These are phyloP conservation scores for Neobulgaria alba DNA, from an alignment of 2,329 filamentous ascomycete genomes.

Conservation along the genomic window DNA sequence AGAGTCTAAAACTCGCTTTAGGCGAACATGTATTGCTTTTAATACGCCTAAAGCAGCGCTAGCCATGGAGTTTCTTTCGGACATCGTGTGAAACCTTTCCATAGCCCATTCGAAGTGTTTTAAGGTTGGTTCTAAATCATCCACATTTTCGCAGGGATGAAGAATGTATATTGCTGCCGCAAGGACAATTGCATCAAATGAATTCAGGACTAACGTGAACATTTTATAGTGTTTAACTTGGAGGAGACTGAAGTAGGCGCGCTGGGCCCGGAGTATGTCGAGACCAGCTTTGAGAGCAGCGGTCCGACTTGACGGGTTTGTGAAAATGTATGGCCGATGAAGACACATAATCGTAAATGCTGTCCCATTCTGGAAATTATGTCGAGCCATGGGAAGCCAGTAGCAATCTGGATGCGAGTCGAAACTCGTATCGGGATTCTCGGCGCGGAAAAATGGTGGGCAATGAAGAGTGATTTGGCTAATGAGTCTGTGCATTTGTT, in stretches of 20 bases:
- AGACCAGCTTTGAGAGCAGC: conserved; percentile 49
- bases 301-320: conserved; percentile 42
- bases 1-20: conserved; percentile 37
- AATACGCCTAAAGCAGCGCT: conserved; percentile 46
- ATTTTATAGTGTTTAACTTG: conserved; percentile 44
- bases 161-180: conserved; percentile 53
- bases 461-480: conserved; percentile 39
- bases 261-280: conserved; percentile 46
- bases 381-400: conserved; percentile 44
- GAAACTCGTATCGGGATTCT: conserved; percentile 49
- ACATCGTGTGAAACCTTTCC: conserved; percentile 49
- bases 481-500: conserved; percentile 44
- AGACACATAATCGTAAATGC: conserved; percentile 50
- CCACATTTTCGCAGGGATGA: conserved; percentile 46
- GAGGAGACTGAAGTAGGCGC: conserved; percentile 40
- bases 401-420: conserved; percentile 43
- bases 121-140: conserved; percentile 37
- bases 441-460: conserved; percentile 44
- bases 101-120: conserved; percentile 53
- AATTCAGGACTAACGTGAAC: conserved; percentile 51
- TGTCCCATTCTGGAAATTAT: conserved; percentile 37
- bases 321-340: conserved; percentile 55
- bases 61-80: conserved; percentile 43
- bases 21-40: conserved; percentile 43
- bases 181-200: conserved; percentile 55